phyloP scores from a whole-genome alignment of 2,329 filamentous ascomycete genomes.

The Gaeumannomyces sp. region DNA sequence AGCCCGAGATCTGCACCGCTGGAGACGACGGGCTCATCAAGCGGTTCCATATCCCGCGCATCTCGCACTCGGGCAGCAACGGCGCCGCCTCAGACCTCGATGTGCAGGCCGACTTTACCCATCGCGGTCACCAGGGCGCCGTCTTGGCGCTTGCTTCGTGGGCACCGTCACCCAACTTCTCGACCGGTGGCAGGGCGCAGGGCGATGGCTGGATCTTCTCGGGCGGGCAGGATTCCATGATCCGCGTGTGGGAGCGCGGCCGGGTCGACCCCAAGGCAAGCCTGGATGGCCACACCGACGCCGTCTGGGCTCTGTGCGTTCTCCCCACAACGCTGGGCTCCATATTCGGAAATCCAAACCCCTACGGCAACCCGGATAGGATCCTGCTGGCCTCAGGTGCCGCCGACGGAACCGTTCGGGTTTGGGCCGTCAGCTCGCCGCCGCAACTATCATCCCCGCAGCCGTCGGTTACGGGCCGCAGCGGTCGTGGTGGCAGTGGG shows the following conservation, averaged over 20 bases:
- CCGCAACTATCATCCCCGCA: constrained; percentile 80
- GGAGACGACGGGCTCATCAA: constrained; percentile 96
- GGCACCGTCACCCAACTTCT: constrained; percentile 81
- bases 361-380: constrained; percentile 75
- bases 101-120: constrained; percentile 89
- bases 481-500: constrained; percentile 51
- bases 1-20: constrained; percentile 94
- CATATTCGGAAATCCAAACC: constrained; percentile 69
- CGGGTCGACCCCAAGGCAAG: constrained; percentile 93
- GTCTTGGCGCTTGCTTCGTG: constrained; percentile 84
- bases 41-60: constrained; percentile 92
- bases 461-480: constrained; percentile 47
- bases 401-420: constrained; percentile 83
- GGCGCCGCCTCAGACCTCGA: constrained; percentile 70
- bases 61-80: constrained; percentile 34
- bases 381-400: constrained; percentile 87
- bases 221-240: constrained; percentile 86
- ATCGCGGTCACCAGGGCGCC: constrained; percentile 85
- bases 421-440: constrained; percentile 91
- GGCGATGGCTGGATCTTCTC: constrained; percentile 99
- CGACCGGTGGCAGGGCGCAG: constrained; percentile 77
- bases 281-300: constrained; percentile 88
- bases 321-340: constrained; percentile 75
- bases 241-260: constrained; percentile 92
- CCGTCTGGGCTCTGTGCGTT: constrained; percentile 92